Conservation (phyloP, 352 stramenopile genomes). For the Hyaloperonospora brassicae region DNA sequence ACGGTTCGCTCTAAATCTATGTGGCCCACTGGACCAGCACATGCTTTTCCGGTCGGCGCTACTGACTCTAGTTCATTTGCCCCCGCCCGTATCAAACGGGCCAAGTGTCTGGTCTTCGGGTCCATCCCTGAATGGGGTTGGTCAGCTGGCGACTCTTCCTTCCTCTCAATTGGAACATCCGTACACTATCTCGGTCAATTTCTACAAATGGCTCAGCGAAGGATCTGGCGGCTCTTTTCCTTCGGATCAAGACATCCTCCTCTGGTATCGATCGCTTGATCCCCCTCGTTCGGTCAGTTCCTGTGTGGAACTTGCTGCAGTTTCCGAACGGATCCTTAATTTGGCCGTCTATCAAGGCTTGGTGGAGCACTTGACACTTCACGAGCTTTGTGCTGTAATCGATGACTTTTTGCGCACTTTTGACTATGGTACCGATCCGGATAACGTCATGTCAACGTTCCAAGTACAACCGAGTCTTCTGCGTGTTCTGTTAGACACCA, state of each 20-base stretch:
- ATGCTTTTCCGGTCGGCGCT: not conserved
- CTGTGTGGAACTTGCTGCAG: not conserved
- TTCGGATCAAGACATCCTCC: not conserved
- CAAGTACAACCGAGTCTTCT: not conserved
- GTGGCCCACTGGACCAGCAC: not conserved
- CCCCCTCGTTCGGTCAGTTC: not conserved
- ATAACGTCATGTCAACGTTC: not conserved
- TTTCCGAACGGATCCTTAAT: not conserved
- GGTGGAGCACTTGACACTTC: not conserved
- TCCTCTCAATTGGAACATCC: constrained; percentile 1
- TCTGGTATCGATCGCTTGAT: not conserved
- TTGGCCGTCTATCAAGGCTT: not conserved
- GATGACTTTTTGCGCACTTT: not conserved
- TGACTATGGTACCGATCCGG: not conserved
- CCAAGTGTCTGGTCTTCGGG: not conserved
- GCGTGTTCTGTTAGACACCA: not conserved
- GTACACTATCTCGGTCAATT: not conserved
- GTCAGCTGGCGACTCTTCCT: not conserved
- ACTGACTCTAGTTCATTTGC: not conserved
- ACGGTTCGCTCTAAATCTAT: not conserved
- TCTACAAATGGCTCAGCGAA: not conserved
- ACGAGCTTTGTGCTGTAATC: not conserved
- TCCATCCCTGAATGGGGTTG: not conserved
- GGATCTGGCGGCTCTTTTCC: not conserved
- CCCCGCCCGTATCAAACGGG: not conserved